Base-by-base conservation (phyloP, 2,329 filamentous ascomycete genomes). In the Parascedosporium putredinis region DNA sequence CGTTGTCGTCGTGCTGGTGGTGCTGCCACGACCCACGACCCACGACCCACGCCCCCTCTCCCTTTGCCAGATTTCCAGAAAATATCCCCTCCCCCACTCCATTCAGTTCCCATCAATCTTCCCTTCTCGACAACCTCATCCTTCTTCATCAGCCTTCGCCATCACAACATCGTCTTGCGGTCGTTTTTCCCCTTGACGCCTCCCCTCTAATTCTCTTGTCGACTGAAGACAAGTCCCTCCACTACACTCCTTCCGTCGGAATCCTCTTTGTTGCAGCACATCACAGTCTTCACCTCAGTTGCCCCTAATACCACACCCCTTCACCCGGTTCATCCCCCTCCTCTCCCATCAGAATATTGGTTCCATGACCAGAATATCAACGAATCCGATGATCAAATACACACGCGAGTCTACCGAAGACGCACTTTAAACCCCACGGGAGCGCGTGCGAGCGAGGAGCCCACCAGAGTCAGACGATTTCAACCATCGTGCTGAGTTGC, bases 381-480 rank as follows among this genome's bases (percentile, higher is more conserved):
- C 61, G 57, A 61, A 57, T 62, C 67, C 64, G 69, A 82, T 82
- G 79, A 80, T 68, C 67, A 74, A 60, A 58, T 64, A 58, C 56
- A 67, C 64, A 59, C 62, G 58, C 69, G 56, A 72, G 72, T 73
- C 72, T 72, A 68, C 64, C 64, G 69, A 69, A 72, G 76, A 75
- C 78, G 82, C 79, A 74, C 80, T 83, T 83, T 84, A 79, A 83
- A 79, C 68, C 75, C 73, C 72, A 81, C 79, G 79, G 76, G 76
- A 79, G 73, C 71, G 75, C 73, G 74, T 70, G 74, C 73, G 74
- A 78, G 75, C 68, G 75, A 79, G 74, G 65, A 68, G 63, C 47
- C 34, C 24, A 42, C 38, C 38, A 16, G 24, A 31, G 47, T 62
- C 58, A 65, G 67, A 62, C 73, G 73, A 76, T 77, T 71, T 79